Base-by-base conservation (phyloP, 129 eudicot genomes). In the Pseudognaphalium luteoalbum region DNA sequence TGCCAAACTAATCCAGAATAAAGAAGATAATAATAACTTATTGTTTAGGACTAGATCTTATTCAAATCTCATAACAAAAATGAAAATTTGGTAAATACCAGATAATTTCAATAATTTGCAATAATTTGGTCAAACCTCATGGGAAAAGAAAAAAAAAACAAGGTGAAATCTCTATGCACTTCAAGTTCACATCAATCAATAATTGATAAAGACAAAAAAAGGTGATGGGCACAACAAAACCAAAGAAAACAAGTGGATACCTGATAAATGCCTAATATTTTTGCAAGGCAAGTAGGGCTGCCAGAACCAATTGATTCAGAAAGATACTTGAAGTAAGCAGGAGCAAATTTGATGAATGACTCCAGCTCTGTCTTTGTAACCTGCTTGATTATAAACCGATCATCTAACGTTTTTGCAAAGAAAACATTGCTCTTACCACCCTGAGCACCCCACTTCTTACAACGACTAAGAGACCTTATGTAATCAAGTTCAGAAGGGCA, bases 401-500 rank as follows among this genome's bases (percentile, higher is more conserved):
- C 97, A 67, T 95, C 99, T 44, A 95, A 83, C 28, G 99, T 87
- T 85, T 95, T 95, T 19, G 99, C 99, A 75, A 95, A 95, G 73
- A 91, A 95, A 68, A 95, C 99, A 28, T 91, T 91, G 80, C 99
- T 95, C 77, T 95, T 95, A 57, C 99, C 99, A 77, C 99, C 99
- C 83, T 95, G 99, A 21, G 99, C 99, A 34, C 99, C 99, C 97
- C 99, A 95, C 77, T 95, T 95, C 83, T 91, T 95, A 73, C 99
- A 95, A 50, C 97, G 93, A 80, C 99, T 91, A 68, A 95, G 83
- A 39, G 97, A 95, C 77, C 96, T 80, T 50, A 87, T 56, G 70
- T 72, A 91, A 83, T 95, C 99, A 71, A 89, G 25, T 81, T 91
- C 97, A 60, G 91, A 83, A 41, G 99, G 97, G 64, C 99, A 95